Percentiles rank a stretch among this genome's conserved stretches.
Evolutionary conservation across 2,329 filamentous ascomycete genomes (phyloP).

Genomic region (Xenoacremonium recifei): DNA sequence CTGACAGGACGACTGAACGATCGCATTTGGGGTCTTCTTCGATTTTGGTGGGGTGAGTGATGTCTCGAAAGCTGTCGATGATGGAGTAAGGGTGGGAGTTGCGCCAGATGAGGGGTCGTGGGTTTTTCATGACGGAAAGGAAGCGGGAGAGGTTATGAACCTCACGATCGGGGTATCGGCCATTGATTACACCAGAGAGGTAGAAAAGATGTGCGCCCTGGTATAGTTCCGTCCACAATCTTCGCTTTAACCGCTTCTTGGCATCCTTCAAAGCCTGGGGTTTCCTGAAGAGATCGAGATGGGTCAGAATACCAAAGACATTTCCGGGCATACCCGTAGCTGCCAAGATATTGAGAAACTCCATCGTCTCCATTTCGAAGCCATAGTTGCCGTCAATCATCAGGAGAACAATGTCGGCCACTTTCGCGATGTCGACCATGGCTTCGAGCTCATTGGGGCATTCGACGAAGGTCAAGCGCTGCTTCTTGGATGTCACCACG

Average conservation of each 20-base stretch:
- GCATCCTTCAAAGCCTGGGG: slow-evolving; percentile 88
- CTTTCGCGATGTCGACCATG: slow-evolving; percentile 96
- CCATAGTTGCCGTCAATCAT: slow-evolving; percentile 99
- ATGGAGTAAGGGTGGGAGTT: slow-evolving; percentile 94
- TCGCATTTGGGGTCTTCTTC: slow-evolving; percentile 89
- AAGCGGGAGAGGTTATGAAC: slow-evolving; percentile 95
- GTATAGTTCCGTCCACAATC: slow-evolving; percentile 96
- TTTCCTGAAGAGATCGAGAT: slow-evolving; percentile 93
- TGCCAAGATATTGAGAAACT: slow-evolving; percentile 93
- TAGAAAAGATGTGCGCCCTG: slow-evolving; percentile 97
- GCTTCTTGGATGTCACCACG: slow-evolving; percentile 92
- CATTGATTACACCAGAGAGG: slow-evolving; percentile 93
- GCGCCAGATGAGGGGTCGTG: slow-evolving; percentile 90
- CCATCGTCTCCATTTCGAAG: slow-evolving; percentile 99
- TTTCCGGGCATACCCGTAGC: slow-evolving; percentile 97
- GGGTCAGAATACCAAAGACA: slow-evolving; percentile 94
- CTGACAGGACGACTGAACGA: slow-evolving; percentile 85
- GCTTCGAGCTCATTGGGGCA: slow-evolving; percentile 94
- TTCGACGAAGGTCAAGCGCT: slow-evolving; percentile 93
- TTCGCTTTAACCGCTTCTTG: slow-evolving; percentile 93
- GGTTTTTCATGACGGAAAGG: slow-evolving; percentile 98
- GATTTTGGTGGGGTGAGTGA: slow-evolving; percentile 88
- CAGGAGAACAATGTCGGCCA: slow-evolving; percentile 93
- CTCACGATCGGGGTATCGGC: slow-evolving; percentile 93
- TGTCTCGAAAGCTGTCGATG: slow-evolving; percentile 90